Conservation (phyloP, 1,284 basidiomycete species). For the Tilletiopsis washingtonensis region DNA sequence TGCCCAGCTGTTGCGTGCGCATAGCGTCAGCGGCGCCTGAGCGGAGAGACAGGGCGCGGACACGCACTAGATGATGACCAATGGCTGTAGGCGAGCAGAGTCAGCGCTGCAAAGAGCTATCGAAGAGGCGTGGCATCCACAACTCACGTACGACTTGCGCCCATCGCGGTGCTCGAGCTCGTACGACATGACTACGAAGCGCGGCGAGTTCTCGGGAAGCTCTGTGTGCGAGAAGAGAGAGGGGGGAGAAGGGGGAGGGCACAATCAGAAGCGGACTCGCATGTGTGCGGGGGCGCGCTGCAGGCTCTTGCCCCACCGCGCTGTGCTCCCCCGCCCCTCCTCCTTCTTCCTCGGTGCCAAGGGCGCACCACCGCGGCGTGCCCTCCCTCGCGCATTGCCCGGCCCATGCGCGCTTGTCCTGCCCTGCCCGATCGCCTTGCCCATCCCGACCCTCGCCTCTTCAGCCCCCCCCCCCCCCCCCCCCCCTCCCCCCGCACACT, state of each 20-base stretch:
- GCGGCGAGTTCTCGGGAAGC: constrained; percentile 77
- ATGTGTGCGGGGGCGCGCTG: no score
- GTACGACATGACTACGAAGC: constrained; percentile 77
- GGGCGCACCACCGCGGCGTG: no score
- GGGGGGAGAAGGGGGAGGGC: not conserved
- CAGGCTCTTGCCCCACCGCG: no score
- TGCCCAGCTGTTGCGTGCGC: constrained; percentile 39
- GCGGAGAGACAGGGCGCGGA: not conserved
- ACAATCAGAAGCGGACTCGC: not conserved
- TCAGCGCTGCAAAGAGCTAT: not conserved
- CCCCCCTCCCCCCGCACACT: not conserved
- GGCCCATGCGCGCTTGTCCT: no score
- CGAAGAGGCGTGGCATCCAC: not conserved
- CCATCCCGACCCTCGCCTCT: no score
- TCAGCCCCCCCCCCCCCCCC: no score
- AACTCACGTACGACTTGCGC: constrained; percentile 60
- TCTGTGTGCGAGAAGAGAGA: constrained; percentile 53
- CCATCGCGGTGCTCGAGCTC: constrained; percentile 75
- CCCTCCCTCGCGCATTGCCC: no score
- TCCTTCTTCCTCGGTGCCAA: no score
- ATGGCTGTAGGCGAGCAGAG: constrained; percentile 12
- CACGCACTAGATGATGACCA: constrained; percentile 23
- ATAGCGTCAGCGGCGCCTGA: constrained; percentile 3
- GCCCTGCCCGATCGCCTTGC: no score
- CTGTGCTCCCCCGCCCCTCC: no score